These are phyloP conservation scores for Hymenoscyphus occultus DNA, from an alignment of 2,329 filamentous ascomycete species.

Conservation along the genomic window DNA sequence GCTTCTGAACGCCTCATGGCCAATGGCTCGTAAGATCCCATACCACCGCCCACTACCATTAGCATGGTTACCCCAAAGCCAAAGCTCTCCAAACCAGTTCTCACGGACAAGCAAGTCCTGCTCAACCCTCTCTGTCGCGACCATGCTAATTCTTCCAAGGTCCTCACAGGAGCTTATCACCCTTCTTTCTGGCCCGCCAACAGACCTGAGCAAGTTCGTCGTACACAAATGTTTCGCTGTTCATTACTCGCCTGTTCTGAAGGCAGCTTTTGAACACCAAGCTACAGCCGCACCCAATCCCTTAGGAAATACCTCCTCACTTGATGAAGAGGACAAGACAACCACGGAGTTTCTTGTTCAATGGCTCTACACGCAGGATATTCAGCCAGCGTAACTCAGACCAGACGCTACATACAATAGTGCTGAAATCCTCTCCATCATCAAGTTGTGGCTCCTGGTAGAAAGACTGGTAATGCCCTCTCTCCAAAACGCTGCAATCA, in stretches of 20 bases:
- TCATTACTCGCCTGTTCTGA: constrained; percentile 13
- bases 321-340: not conserved
- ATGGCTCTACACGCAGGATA: constrained; percentile 16
- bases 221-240: constrained; percentile 18
- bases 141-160: constrained; percentile 10
- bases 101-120: not conserved
- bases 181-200: not conserved
- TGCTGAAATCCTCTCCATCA: not conserved
- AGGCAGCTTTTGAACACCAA: constrained; percentile 12
- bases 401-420: not conserved
- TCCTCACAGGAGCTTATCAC: constrained; percentile 5
- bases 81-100: not conserved
- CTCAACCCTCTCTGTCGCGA: not conserved
- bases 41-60: too few species aligned
- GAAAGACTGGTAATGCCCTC: not conserved
- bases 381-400: not conserved
- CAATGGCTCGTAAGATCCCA: too few species aligned
- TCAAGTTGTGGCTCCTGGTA: not conserved
- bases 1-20: too few species aligned
- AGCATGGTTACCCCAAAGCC: not conserved
- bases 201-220: not conserved
- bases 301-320: not conserved
- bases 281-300: not conserved
- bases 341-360: constrained; percentile 6
- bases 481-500: not conserved